A percentile compares a stretch with the other conserved stretches of the same genome.
Evolutionary conservation across 2,329 filamentous ascomycete genomes (phyloP).

Genomic region (Claviceps digitariae): DNA sequence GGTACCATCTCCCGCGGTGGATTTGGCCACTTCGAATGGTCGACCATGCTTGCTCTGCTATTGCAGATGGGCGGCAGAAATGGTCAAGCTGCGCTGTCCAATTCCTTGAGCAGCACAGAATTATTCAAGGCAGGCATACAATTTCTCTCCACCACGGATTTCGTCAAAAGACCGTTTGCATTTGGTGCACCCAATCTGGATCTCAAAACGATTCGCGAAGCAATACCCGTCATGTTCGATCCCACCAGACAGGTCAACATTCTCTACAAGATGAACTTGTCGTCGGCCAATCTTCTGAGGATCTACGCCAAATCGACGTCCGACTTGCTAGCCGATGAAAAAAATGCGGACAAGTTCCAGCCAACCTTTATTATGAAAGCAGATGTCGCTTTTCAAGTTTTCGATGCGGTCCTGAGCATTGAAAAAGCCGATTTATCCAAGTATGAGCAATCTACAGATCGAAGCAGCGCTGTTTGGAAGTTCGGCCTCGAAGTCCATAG

Average conservation of each 20-base stretch:
- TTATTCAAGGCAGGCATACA: constrained; percentile 92
- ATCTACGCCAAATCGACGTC: constrained; percentile 64
- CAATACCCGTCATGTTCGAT: constrained; percentile 64
- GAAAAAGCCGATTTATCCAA: constrained; percentile 17
- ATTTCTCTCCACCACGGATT: constrained; percentile 62
- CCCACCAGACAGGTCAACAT: constrained; percentile 62
- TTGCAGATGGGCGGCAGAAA: constrained; percentile 64
- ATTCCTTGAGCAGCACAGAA: constrained; percentile 78
- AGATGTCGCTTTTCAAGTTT: constrained; percentile 40
- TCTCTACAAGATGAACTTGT: constrained; percentile 78
- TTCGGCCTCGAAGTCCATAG: constrained; percentile 47
- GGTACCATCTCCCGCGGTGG: constrained; percentile 60
- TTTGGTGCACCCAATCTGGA: constrained; percentile 25
- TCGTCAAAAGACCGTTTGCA: constrained; percentile 51
- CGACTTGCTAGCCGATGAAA: constrained; percentile 58
- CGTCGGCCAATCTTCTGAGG: constrained; percentile 64
- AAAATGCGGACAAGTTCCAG: constrained; percentile 66
- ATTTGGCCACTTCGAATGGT: constrained; percentile 90
- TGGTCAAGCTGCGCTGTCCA: constrained; percentile 58
- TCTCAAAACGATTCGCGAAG: constrained; percentile 26
- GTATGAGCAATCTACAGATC: constrained; percentile 20
- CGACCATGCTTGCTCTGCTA: constrained; percentile 63
- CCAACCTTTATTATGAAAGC: constrained; percentile 62
- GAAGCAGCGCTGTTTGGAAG: constrained; percentile 28
- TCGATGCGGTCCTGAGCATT: constrained; percentile 33